Evolutionary conservation across 345 rosid species (phyloP), one percentile per base, ranked within the genome.

Genomic region (Acer campestre): DNA sequence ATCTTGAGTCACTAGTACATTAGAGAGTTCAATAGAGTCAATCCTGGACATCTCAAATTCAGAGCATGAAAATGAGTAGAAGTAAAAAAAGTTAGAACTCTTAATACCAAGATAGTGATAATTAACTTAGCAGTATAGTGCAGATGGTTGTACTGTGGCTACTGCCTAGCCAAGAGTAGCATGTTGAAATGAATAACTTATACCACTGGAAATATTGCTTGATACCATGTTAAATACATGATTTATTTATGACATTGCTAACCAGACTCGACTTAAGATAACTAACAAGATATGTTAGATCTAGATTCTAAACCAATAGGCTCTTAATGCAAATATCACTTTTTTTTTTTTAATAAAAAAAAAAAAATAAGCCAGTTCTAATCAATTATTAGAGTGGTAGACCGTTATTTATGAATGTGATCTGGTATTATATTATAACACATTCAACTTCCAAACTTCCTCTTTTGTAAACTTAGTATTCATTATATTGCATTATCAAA

Each of bases 401-500:
- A 44, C 27, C 8, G 68, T 16, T 44, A 44, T 35, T 40, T 23
- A 63, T 53, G 11, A 55, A 67, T 61, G 13, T 48, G 16, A 16
- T 70, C 56, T n/a, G 17, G 61, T 53, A 55, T 74, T 58, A 9
- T 68, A 51, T 44, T n/a, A 67, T n/a, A 70, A 13, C 65, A 18
- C 16, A 20, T 61, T 16, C 38, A 49, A 25, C 40, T 27, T 70
- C 61, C 66, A 63, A 23, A 17, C 44, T 63, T 42, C 27, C 14
- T 14, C 62, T 23, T 68, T 80, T 22, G 18, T 75, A 75, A 48
- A 55, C 55, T 23, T 27, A 69, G 31, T 75, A 42, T 53, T 13
- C 49, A 61, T 10, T 18, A 42, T 9, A 23, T 29, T 23, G 70
- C 23, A 48, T 64, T 18, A 48, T 1, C 14, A 35, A 48, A 69